Base-by-base conservation (phyloP, 257 asterid species). In the Echites panduratus region DNA sequence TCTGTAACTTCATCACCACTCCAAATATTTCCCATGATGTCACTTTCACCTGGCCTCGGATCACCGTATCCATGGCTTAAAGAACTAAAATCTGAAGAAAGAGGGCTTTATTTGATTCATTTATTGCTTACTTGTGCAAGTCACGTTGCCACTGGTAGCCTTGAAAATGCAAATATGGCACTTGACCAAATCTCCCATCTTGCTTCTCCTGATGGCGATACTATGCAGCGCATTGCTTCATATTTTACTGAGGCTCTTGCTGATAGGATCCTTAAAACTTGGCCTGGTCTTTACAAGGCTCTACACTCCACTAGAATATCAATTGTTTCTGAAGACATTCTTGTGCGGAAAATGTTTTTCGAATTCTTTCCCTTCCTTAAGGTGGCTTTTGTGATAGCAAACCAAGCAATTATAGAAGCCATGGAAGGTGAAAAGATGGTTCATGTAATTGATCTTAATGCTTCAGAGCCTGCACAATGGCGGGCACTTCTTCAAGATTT, bases 381-480 rank as follows among this genome's bases (percentile, higher is more conserved):
- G 58, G 96, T 89, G 77, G 91, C 98, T 22, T 89, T 84, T 76
- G 91, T 91, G 72, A 84, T 93, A 47, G 78, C 85, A 29, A 93
- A 93, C 76, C 98, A 90, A 77, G 92, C 97, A 4, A 89, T 93
- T 11, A 75, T 93, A n/a, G 97, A 90, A 75, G 92, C 97, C 4
- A 90, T 90, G 98, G 98, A 91, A 81, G 98, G 98, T 0, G 98
- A 93, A 52, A 93, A 86, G 75, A 83, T 93, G 89, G 98, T 93
- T 77, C 98, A 93, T 74, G 89, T 93, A 11, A 76, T 93, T 24
- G 98, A 93, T 80, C 83, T 93, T 22, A 86, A 87, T 49, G 91
- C 92, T 2, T 41, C 82, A 0, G 98, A 91, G 62, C 96, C 98
- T 0, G 70, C 87, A 0, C 98, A 91, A 73, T 89, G 96, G 98